Conservation (phyloP, 495 filamentous ascomycete species). For the Tuber melanosporum region DNA sequence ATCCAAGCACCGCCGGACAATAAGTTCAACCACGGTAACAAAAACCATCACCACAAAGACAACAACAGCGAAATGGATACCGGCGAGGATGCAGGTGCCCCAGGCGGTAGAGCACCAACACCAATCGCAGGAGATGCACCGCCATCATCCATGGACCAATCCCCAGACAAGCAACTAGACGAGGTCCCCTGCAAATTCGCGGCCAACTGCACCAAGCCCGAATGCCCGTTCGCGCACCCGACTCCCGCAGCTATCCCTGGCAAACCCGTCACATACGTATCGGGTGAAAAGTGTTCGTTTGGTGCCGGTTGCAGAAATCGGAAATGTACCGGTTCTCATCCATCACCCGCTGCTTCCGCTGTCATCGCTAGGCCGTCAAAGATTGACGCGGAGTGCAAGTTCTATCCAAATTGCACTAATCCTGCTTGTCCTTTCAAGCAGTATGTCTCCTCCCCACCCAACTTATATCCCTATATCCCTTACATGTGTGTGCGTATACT, state of each 20-base stretch:
- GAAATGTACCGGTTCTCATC: slow-evolving; percentile 88
- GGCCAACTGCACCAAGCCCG: slow-evolving; percentile 72
- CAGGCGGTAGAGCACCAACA: background rate
- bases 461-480: background rate
- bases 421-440: slow-evolving; percentile 81
- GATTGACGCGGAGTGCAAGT: slow-evolving; percentile 79
- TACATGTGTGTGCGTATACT: slow-evolving; percentile 11
- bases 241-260: slow-evolving; percentile 85
- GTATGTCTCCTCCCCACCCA: slow-evolving; percentile 22
- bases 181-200: slow-evolving; percentile 79
- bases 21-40: slow-evolving; percentile 3
- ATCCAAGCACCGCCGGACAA: slow-evolving; percentile 49
- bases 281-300: slow-evolving; percentile 67
- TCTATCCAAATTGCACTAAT: slow-evolving; percentile 90
- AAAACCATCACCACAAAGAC: slow-evolving; percentile 4
- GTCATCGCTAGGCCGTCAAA: slow-evolving; percentile 43
- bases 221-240: slow-evolving; percentile 90
- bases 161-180: slow-evolving; percentile 43
- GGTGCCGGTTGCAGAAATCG: slow-evolving; percentile 88
- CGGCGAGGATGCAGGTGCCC: slow-evolving; percentile 16
- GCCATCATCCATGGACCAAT: slow-evolving; percentile 25
- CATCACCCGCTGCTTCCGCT: slow-evolving; percentile 66
- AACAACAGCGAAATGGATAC: slow-evolving; percentile 25
- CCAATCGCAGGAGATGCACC: slow-evolving; percentile 9
- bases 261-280: slow-evolving; percentile 62